Base-by-base conservation (phyloP, 2,329 filamentous ascomycete species). In the Colletotrichum sp. region DNA sequence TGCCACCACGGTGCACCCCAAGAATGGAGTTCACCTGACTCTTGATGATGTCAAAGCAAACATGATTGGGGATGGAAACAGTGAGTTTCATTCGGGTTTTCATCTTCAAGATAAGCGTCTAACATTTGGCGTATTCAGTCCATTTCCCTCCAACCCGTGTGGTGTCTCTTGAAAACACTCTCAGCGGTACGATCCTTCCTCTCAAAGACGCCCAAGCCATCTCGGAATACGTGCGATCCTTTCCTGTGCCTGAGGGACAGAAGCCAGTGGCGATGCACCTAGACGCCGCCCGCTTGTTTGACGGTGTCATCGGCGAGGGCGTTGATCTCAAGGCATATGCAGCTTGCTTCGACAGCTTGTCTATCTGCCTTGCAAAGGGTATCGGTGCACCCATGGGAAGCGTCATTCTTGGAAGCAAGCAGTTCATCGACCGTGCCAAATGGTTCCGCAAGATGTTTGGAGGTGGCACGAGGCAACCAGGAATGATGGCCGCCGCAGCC, bases 91-190 rank as follows among this genome's bases (percentile, higher is more conserved):
- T 27, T 27, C 21, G 11, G 24, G 16, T 55, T 4, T n/a, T 0
- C 51, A 8, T n/a, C n/a, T n/a, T n/a, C n/a, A 1, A 54, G 27
- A 0, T 11, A 54, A 0, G 0, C 8, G 51, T 54, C 0, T 27
- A 27, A 27, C 21, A 11, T 0, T 43, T 8, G n/a, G 0, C 12
- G n/a, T 27, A 0, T 0, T 16, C 12, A 27, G 51, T 55, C 51
- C 51, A 55, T 27, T 27, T 55, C 1, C 51, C 51, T 1, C 51
- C 21, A 9, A 55, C 51, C 0, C 21, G 51, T 16, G 51, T 55
- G n/a, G 51, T 55, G 51, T 55, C 21, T 5, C 51, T 55, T 15
- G 51, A 55, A 55, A 55, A 55, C 2, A 55, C 51, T 1, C 51
- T 55, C 12, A 27, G 51, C 0, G 51, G 51, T 6, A 55, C 12